phyloP scores from a whole-genome alignment of 2,329 filamentous ascomycete genomes.

The Fusarium buxicola region DNA sequence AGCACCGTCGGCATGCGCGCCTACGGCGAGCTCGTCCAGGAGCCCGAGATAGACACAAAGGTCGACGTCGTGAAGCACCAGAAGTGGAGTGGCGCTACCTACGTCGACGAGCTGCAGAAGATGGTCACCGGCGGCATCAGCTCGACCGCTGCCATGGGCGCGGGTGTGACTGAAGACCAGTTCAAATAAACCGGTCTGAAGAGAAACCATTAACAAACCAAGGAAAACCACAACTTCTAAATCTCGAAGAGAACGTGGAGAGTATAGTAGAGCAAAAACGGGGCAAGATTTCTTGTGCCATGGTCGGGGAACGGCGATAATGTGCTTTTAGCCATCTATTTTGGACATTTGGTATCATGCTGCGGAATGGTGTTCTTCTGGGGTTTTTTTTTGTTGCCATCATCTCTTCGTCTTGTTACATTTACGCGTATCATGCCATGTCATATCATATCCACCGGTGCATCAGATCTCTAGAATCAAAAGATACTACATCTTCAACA shows the following conservation, averaged over 20 bases:
- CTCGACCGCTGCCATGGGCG: slow-evolving; percentile 95
- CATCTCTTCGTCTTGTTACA: background rate
- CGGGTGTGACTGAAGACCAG: slow-evolving; percentile 97
- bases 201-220: background rate
- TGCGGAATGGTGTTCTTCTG: slow-evolving; percentile 23
- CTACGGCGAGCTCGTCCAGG: slow-evolving; percentile 96
- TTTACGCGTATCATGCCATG: slow-evolving; percentile 12
- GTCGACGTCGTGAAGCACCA: slow-evolving; percentile 98
- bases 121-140: slow-evolving; percentile 96
- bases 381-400: slow-evolving; percentile 15
- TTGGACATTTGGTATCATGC: slow-evolving; percentile 38
- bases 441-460: slow-evolving; percentile 9
- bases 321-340: slow-evolving; percentile 18
- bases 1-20: slow-evolving; percentile 89
- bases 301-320: slow-evolving; percentile 6
- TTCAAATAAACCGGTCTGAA: slow-evolving; percentile 63
- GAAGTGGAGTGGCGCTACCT: slow-evolving; percentile 97
- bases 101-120: slow-evolving; percentile 94
- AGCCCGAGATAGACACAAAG: slow-evolving; percentile 91
- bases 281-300: slow-evolving; percentile 5
- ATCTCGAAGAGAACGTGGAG: background rate
- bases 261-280: slow-evolving; percentile 22
- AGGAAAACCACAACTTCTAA: background rate
- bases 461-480: slow-evolving; percentile 15
- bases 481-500: slow-evolving; percentile 9